Evolutionary conservation across 2,329 filamentous ascomycete species (phyloP).

Genomic region (Monilinia fructicola): DNA sequence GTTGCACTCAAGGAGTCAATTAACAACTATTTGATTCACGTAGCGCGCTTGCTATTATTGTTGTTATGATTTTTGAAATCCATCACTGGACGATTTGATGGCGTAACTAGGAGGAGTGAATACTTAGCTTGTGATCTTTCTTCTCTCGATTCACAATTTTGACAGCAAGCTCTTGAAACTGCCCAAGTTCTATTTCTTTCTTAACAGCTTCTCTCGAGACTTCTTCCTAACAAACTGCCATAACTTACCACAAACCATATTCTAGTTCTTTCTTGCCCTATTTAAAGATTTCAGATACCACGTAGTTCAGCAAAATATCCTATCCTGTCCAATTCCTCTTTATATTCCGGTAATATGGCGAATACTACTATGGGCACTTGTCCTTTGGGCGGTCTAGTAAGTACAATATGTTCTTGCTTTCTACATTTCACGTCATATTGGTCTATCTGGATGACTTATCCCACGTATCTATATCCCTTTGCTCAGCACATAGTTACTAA

Average conservation of each 20-base stretch:
- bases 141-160: slow-evolving; percentile 4
- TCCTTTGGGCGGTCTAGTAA: slow-evolving; percentile 11
- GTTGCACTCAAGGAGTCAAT: background rate
- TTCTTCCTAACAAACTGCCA: background rate
- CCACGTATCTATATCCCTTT: background rate
- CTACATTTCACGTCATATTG: background rate
- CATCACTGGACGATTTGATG: background rate
- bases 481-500: background rate
- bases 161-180: background rate
- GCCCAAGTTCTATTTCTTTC: background rate
- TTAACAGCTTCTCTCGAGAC: no score
- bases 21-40: background rate
- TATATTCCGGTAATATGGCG: background rate
- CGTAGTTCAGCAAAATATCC: background rate
- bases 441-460: no score
- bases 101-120: background rate
- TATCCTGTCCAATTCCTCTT: background rate
- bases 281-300: background rate
- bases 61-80: background rate
- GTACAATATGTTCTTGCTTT: background rate
- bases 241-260: no score
- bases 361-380: slow-evolving; percentile 12
- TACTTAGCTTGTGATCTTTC: background rate
- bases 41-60: background rate
- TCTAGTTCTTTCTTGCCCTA: background rate